phyloP scores from a whole-genome alignment of 305 asterid genomes.

The Fraxinus floribunda region DNA sequence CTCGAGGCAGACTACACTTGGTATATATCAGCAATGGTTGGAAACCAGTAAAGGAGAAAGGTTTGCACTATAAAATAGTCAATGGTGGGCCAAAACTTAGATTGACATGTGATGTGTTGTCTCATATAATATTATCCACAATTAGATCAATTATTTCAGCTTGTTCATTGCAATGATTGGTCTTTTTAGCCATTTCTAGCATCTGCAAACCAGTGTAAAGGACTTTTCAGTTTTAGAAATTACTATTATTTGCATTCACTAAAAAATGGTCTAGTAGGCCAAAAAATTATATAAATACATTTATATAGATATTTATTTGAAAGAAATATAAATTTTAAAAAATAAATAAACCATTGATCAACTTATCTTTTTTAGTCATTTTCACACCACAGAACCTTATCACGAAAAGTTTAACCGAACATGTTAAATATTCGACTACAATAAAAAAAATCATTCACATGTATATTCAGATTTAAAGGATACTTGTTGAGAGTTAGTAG shows the following conservation, averaged over 20 bases:
- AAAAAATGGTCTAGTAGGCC: not conserved
- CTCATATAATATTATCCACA: conserved; percentile 1
- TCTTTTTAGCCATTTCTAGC: not conserved
- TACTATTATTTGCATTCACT: not conserved
- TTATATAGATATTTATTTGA: no score
- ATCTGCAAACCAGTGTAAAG: not conserved
- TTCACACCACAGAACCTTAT: not conserved
- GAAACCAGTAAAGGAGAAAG: not conserved
- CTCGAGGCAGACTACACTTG: not conserved
- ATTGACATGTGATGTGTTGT: conserved; percentile 34
- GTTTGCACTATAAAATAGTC: not conserved
- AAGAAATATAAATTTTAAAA: no score
- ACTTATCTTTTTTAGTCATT: not conserved
- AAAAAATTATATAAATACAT: no score
- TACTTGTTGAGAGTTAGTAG: no score
- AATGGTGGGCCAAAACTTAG: conserved; percentile 19
- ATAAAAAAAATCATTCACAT: not conserved
- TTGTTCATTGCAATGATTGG: not conserved
- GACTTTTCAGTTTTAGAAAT: not conserved
- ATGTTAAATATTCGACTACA: not conserved
- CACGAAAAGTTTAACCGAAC: not conserved
- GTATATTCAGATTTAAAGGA: not conserved
- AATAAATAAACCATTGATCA: not conserved
- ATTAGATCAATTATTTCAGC: not conserved
- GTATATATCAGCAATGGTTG: not conserved